These are phyloP conservation scores for Sporisorium exsertum DNA, from an alignment of 1,284 basidiomycete genomes.

Conservation along the genomic window DNA sequence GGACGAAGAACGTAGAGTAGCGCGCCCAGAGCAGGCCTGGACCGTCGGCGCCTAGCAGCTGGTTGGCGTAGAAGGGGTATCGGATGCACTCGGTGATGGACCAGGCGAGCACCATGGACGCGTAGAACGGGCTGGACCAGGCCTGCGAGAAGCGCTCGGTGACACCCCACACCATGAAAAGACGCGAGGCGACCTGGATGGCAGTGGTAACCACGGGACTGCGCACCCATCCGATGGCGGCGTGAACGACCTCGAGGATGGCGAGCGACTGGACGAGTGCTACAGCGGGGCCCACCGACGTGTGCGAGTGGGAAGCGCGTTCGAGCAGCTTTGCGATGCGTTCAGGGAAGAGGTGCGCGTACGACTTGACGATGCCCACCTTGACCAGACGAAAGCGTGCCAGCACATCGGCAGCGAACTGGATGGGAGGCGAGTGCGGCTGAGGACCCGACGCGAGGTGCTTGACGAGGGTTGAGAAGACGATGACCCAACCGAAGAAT, in stretches of 20 bases:
- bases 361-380: constrained; percentile 48
- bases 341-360: constrained; percentile 43
- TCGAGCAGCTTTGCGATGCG: constrained; percentile 46
- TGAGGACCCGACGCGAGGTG: constrained; percentile 56
- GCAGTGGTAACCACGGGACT: constrained; percentile 83
- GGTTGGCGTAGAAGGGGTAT: constrained; percentile 87
- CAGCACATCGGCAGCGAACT: constrained; percentile 35
- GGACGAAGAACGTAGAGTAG: constrained; percentile 91
- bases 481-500: constrained; percentile 62
- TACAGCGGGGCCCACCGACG: constrained; percentile 56
- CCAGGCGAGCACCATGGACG: constrained; percentile 94
- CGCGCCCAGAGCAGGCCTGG: constrained; percentile 62
- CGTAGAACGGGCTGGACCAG: constrained; percentile 80
- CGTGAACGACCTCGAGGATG: constrained; percentile 74
- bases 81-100: constrained; percentile 90
- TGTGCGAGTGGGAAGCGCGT: constrained; percentile 53
- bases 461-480: constrained; percentile 58
- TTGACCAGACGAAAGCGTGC: constrained; percentile 52
- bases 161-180: constrained; percentile 85
- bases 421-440: constrained; percentile 35
- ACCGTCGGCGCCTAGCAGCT: constrained; percentile 71
- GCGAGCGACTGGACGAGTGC: constrained; percentile 59
- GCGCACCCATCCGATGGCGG: constrained; percentile 83
- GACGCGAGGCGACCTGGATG: constrained; percentile 86
- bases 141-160: constrained; percentile 59